Percentiles rank a stretch among this genome's conserved stretches.
Conservation (phyloP, 495 filamentous ascomycete genomes). For the Podospora fimiseda region DNA sequence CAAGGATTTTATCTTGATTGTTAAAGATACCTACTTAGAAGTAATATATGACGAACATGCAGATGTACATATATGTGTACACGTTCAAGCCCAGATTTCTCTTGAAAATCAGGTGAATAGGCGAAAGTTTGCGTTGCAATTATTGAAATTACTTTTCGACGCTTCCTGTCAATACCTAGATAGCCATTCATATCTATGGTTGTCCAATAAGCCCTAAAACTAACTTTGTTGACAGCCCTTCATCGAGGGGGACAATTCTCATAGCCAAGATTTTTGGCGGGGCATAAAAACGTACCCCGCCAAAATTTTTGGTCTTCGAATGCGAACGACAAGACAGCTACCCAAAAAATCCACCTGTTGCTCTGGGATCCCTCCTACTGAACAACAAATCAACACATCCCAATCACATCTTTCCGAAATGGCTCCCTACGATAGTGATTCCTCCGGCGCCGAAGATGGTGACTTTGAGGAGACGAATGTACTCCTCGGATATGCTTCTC, state of each 20-base stretch:
- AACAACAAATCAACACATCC: not conserved
- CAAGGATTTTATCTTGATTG: slow-evolving; percentile 9
- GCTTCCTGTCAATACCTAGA: too few species aligned
- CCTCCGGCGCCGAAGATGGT: slow-evolving; percentile 62
- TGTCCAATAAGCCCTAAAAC: too few species aligned
- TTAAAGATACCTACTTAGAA: slow-evolving; percentile 28
- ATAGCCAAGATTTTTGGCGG: slow-evolving; percentile 2
- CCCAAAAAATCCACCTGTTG: slow-evolving; percentile 15
- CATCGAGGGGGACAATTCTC: too few species aligned
- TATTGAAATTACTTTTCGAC: too few species aligned
- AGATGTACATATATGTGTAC: slow-evolving; percentile 10
- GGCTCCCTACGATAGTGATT: slow-evolving; percentile 82
- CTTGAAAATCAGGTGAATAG: too few species aligned
- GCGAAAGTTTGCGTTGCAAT: too few species aligned
- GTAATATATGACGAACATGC: slow-evolving; percentile 10
- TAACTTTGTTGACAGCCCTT: too few species aligned
- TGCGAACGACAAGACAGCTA: not conserved
- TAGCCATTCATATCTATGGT: too few species aligned
- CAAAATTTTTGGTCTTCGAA: slow-evolving; percentile 28
- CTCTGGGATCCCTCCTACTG: not conserved
- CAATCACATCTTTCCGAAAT: slow-evolving; percentile 45
- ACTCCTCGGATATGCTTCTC: slow-evolving; percentile 83
- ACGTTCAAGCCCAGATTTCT: too few species aligned
- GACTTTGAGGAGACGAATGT: slow-evolving; percentile 82
- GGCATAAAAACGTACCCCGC: slow-evolving; percentile 34